A percentile compares a stretch with the other conserved stretches of the same genome.
Evolutionary conservation across 352 stramenopile species (phyloP).

Genomic region (Pythium sp.): DNA sequence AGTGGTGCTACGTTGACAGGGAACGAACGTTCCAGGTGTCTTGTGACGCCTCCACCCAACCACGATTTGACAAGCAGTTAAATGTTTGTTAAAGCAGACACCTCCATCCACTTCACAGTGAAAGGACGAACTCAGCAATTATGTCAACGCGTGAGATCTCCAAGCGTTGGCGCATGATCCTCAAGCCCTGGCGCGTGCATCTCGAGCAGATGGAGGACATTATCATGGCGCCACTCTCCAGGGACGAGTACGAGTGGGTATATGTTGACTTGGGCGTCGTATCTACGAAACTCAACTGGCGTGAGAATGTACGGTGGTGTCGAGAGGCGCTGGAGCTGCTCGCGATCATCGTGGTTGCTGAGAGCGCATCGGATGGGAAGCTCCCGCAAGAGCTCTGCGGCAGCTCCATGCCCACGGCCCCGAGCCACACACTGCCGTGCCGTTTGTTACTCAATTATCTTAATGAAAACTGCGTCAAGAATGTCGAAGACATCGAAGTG

Average conservation of each 20-base stretch:
- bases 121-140: too few relatives aligned
- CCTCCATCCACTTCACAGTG: too few relatives aligned
- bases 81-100: too few relatives aligned
- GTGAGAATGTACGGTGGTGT: not conserved
- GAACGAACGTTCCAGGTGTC: too few relatives aligned
- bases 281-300: not conserved
- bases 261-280: not conserved
- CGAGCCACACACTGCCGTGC: not conserved
- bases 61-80: too few relatives aligned
- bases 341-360: not conserved
- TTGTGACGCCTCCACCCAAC: too few relatives aligned
- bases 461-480: not conserved
- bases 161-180: not conserved
- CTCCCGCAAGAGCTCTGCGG: not conserved
- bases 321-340: constrained; percentile 1
- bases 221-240: not conserved
- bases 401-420: not conserved
- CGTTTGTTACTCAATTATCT: not conserved
- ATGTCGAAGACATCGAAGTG: not conserved
- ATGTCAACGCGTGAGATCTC: too few relatives aligned
- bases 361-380: not conserved
- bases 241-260: not conserved
- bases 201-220: not conserved
- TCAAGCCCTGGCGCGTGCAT: not conserved
- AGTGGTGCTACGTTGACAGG: too few relatives aligned